Evolutionary conservation across 1,284 basidiomycete genomes (phyloP).

Genomic region (Psilocybe mexicana): DNA sequence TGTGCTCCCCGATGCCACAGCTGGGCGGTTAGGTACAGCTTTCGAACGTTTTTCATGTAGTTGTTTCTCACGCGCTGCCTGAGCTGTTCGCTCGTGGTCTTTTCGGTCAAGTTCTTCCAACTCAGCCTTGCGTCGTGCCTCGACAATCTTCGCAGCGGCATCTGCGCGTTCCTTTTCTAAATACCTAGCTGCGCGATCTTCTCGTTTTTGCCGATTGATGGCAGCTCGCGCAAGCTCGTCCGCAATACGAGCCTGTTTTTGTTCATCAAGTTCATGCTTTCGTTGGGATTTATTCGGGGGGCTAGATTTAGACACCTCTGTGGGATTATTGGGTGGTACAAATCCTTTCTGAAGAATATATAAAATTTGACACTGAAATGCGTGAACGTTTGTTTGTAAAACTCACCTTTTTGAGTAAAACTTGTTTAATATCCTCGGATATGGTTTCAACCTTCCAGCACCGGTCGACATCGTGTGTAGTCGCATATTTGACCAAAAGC

Average conservation of each 20-base stretch:
- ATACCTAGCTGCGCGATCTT: constrained; percentile 25
- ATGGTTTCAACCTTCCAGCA: constrained; percentile 28
- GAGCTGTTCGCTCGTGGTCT: constrained; percentile 11
- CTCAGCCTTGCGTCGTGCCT: constrained; percentile 15
- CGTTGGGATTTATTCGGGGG: constrained; percentile 29
- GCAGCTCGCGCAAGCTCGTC: constrained; percentile 29
- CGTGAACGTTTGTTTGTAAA: not conserved
- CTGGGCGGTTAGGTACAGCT: constrained; percentile 10
- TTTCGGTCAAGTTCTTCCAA: constrained; percentile 12
- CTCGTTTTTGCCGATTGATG: constrained; percentile 26
- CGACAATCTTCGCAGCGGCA: constrained; percentile 4
- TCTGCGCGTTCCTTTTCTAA: constrained; percentile 19
- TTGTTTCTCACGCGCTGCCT: constrained; percentile 9
- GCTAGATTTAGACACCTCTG: not conserved
- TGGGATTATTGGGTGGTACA: constrained; percentile 22
- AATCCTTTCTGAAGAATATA: constrained; percentile 33
- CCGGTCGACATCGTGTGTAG: constrained; percentile 37
- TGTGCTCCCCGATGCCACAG: constrained; percentile 7
- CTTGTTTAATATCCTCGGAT: constrained; percentile 24
- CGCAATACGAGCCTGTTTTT: constrained; percentile 29
- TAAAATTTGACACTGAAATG: not conserved
- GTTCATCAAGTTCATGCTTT: constrained; percentile 26
- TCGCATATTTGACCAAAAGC: constrained; percentile 37
- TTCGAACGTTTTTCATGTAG: constrained; percentile 4
- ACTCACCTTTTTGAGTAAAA: constrained; percentile 31